These are phyloP conservation scores for Mortierella hygrophila DNA, from an alignment of 192 early-diverging fungal genomes.

Conservation along the genomic window DNA sequence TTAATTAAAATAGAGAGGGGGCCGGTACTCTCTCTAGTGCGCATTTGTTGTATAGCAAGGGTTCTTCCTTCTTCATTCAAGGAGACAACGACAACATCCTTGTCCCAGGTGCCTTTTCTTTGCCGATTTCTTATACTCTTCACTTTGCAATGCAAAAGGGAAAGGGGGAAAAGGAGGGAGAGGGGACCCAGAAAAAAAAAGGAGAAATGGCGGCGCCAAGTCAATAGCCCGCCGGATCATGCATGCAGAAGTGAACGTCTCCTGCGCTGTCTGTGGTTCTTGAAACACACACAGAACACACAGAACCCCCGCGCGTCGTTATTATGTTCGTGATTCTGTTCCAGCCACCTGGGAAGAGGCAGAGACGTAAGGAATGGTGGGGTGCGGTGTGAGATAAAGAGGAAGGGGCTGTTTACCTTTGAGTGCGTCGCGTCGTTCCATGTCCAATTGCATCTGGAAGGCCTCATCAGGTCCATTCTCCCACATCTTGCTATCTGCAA, in stretches of 20 bases:
- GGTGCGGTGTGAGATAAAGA: not conserved
- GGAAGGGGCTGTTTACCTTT: slow-evolving; percentile 14
- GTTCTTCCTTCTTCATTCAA: not conserved
- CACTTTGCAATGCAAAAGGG: not conserved
- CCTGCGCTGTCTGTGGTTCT: not conserved
- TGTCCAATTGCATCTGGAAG: slow-evolving; percentile 40
- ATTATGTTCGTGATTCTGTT: no score
- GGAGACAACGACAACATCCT: not conserved
- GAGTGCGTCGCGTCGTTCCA: slow-evolving; percentile 34
- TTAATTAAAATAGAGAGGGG: not conserved
- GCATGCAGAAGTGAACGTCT: not conserved
- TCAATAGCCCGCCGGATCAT: not conserved
- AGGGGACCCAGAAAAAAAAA: not conserved
- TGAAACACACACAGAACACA: not conserved
- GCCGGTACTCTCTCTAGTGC: not conserved
- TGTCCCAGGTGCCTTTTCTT: not conserved
- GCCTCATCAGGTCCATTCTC: slow-evolving; percentile 51
- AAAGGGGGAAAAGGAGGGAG: not conserved
- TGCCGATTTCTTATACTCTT: not conserved
- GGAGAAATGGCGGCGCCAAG: not conserved
- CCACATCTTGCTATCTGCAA: slow-evolving; percentile 45
- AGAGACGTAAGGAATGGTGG: not conserved
- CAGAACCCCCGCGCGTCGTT: not conserved
- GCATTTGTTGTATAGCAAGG: not conserved
- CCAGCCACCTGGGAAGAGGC: not conserved